Base-by-base conservation (phyloP, 1,284 basidiomycete genomes). In the Phellinidium pouzarii region DNA sequence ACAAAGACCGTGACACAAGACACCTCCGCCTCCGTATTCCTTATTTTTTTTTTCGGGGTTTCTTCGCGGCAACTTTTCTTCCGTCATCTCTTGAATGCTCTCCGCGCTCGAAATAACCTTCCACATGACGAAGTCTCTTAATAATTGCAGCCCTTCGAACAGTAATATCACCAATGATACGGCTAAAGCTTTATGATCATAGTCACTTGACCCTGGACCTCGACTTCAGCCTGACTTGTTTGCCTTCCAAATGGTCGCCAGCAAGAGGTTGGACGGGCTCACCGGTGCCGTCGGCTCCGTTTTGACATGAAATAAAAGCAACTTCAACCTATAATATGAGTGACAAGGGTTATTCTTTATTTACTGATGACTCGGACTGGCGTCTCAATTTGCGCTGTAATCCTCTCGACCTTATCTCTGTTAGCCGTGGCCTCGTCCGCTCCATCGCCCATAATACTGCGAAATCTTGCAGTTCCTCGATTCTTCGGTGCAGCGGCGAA, bases 401-500 rank as follows among this genome's bases (percentile, higher is more conserved):
- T 27, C 27, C 12, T 45, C 20, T 45, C 27, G 3, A 11, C 25
- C 8, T 26, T 45, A 3, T 45, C 7, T 9, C n/a, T 4, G 12
- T 14, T 14, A 29, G n/a, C 17, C n/a, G 2, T 8, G 5, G 8
- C 26, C 17, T 31, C 23, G 14, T 4, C 27, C 14, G 23, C 26
- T 14, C 31, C 42, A 25, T 19, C 22, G 8, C 22, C 26, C 22
- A 52, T 56, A 17, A 52, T 56, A 6, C 22, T 56, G 2, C 54
- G 54, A 3, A 25, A 56, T 38, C 46, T 56, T 7, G 54, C 54
- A 1, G 23, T 20, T 3, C 50, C 54, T 11, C 44, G 54, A 6
- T 56, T 52, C 27, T 56, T 56, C 34, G 54, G 54, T 23, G 50
- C 54, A 19, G 54, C 54, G 22, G 54, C 54, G 22, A 56, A 56